Percentiles rank a stretch among this genome's conserved stretches.
These are phyloP conservation scores for Phytophthora litchii DNA, from an alignment of 352 stramenopile genomes.

Conservation along the genomic window DNA sequence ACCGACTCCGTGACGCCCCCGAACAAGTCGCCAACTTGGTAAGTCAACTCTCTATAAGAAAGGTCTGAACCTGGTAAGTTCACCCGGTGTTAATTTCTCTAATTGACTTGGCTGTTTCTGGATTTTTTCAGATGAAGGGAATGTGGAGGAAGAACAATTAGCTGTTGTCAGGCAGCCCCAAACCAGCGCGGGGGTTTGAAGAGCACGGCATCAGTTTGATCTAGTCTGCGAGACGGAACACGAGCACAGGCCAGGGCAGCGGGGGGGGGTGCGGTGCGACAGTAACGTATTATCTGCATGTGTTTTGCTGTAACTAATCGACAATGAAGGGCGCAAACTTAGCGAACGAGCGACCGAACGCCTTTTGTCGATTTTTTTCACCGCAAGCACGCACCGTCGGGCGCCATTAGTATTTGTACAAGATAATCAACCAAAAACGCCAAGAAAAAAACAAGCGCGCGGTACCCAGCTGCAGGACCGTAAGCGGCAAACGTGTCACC, in stretches of 20 bases:
- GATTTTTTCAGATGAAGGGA: constrained; percentile 64
- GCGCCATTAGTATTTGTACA: constrained; percentile 49
- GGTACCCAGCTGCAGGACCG: constrained; percentile 16
- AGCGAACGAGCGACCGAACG: constrained; percentile 21
- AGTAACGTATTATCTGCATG: constrained; percentile 57
- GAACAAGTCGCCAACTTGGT: constrained; percentile 63
- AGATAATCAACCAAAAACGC: constrained; percentile 46
- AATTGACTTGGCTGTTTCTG: constrained; percentile 12
- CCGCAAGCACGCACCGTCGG: constrained; percentile 28
- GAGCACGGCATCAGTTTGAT: constrained; percentile 30
- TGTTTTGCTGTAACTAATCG: constrained; percentile 44
- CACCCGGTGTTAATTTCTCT: constrained; percentile 2
- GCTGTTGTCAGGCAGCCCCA: constrained; percentile 17
- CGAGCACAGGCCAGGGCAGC: constrained; percentile 29
- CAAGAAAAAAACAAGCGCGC: constrained; percentile 40
- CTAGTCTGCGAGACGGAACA: constrained; percentile 39
- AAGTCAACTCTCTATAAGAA: constrained; percentile 28
- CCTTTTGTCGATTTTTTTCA: constrained; percentile 32
- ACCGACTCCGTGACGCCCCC: constrained; percentile 42
- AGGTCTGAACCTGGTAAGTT: constrained; percentile 16
- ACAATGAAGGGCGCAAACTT: constrained; percentile 38
- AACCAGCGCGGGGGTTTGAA: constrained; percentile 15
- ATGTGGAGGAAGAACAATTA: constrained; percentile 87
- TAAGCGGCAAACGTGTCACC: constrained; percentile 15
- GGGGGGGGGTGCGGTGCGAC: constrained; percentile 40